Conservation (phyloP, 768 basidiomycete genomes). For the Suillus plorans region DNA sequence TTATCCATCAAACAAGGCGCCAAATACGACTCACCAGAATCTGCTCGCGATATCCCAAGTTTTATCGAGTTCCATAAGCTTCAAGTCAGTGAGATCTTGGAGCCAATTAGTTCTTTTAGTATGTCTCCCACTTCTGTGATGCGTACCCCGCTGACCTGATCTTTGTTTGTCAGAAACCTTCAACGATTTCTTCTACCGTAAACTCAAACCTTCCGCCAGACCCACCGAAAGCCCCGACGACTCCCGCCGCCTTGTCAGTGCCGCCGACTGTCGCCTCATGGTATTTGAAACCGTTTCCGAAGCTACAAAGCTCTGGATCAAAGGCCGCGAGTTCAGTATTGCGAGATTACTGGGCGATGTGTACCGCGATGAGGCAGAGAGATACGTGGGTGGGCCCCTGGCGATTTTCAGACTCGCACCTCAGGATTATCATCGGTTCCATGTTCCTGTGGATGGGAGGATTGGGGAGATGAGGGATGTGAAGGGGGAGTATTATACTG, state of each 20-base stretch:
- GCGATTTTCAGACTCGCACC: conserved; percentile 92
- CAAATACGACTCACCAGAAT: conserved; percentile 89
- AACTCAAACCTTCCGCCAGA: conserved; percentile 81
- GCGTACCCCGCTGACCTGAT: conserved; percentile 7
- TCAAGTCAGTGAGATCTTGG: conserved; percentile 76
- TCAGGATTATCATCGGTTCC: conserved; percentile 96
- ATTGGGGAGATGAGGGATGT: conserved; percentile 85
- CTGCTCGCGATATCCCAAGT: conserved; percentile 75
- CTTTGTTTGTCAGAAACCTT: conserved; percentile 64
- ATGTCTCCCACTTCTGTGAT: conserved; percentile 25
- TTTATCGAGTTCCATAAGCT: conserved; percentile 93
- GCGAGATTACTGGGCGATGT: conserved; percentile 74
- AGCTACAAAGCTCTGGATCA: conserved; percentile 94
- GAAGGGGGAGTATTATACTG: conserved; percentile 93
- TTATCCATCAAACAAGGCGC: conserved; percentile 90
- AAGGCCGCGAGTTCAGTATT: conserved; percentile 91
- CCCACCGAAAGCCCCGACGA: conserved; percentile 73
- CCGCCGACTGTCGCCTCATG: conserved; percentile 97
- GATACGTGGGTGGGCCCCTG: conserved; percentile 78
- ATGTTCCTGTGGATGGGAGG: conserved; percentile 80
- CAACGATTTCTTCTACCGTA: conserved; percentile 90
- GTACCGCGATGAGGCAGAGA: conserved; percentile 67
- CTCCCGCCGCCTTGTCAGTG: conserved; percentile 76
- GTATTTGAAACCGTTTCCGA: conserved; percentile 83
- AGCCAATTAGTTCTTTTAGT: conserved; percentile 86